Base-by-base conservation (phyloP, 2,329 filamentous ascomycete genomes). In the Aspergillus piperis region DNA sequence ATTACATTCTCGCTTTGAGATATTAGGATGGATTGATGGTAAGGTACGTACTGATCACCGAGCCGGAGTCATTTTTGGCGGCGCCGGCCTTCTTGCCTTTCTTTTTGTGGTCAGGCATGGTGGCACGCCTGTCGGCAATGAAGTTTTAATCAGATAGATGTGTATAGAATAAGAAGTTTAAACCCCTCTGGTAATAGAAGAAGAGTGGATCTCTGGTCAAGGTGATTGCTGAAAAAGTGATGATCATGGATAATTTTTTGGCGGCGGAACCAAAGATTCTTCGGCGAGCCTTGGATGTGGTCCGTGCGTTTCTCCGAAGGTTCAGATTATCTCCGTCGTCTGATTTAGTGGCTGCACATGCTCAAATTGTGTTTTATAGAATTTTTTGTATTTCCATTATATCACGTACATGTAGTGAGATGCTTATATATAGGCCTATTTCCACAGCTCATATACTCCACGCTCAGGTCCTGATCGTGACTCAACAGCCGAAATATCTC, bases 401-500 rank as follows among this genome's bases (percentile, higher is more conserved):
- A 17, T 30, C 25, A 49, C 5, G 41, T 25, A 49, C 15, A 36
- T 52, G 13, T 6, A n/a, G 51, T 36, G 32, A 36, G 11, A 36
- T 13, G 50, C 44, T 30, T 57, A 42, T 42, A 51, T 39, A 61
- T 42, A 50, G 38, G 32, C 32, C 21, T 42, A 27, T 15, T 27
- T 25, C 30, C 36, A 39, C 23, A 42, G n/a, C 17, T 15, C 7
- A 19, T 4, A n/a, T 19, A 10, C n/a, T 1, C 17, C 41, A 23
- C 2, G 19, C 10, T 21, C 15, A 23, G 19, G 23, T 42, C 38
- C 41, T 13, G 23, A 30, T 38, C 8, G 30, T 21, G 6, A 21
- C 8, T 68, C 66, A 96, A 76, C 92, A 96, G n/a, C 93, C 88
- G 74, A 96, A 89, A 76, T 97, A 98, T 70, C 88, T 87, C 73